Percentiles rank a stretch among this genome's conserved stretches.
Conservation (phyloP, 768 basidiomycete genomes). For the Steccherinum ochraceum region DNA sequence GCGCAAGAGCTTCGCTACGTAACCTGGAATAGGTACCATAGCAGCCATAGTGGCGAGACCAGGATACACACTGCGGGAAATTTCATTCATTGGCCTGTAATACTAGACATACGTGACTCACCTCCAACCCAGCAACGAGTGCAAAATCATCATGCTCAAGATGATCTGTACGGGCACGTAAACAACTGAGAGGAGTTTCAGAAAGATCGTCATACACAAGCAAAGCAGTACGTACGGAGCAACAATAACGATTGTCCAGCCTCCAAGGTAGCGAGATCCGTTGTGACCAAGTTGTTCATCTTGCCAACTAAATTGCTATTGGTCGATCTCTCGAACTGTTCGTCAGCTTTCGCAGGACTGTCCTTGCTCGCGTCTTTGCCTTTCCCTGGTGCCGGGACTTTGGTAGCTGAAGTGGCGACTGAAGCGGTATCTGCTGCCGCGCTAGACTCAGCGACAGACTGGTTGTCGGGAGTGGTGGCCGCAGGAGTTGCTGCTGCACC, state of each 20-base stretch:
- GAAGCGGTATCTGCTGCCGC: conserved; percentile 2
- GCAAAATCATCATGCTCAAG: conserved; percentile 21
- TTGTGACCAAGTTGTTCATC: conserved; percentile 72
- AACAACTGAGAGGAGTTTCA: too few species aligned
- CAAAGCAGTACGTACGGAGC: conserved; percentile 5
- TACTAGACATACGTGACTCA: too few species aligned
- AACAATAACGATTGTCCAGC: conserved; percentile 22
- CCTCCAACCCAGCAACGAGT: neutral
- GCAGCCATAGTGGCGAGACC: conserved; percentile 32
- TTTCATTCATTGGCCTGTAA: too few species aligned
- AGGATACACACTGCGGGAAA: conserved; percentile 30
- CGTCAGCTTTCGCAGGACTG: neutral
- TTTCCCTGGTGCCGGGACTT: conserved; percentile 5
- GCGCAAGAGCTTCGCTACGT: conserved; percentile 32
- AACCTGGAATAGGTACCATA: conserved; percentile 39
- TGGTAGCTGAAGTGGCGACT: conserved; percentile 5
- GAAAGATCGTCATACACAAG: neutral
- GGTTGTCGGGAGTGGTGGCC: neutral
- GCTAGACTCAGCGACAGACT: neutral
- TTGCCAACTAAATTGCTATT: conserved; percentile 57
- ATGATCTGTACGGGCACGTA: conserved; percentile 29
- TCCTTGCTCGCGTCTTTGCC: conserved; percentile 5
- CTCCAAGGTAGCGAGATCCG: conserved; percentile 38
- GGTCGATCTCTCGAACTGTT: conserved; percentile 12
- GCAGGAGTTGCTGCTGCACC: conserved; percentile 9